phyloP scores from a whole-genome alignment of 2,329 filamentous ascomycete genomes.

The Ophiostoma ips region DNA sequence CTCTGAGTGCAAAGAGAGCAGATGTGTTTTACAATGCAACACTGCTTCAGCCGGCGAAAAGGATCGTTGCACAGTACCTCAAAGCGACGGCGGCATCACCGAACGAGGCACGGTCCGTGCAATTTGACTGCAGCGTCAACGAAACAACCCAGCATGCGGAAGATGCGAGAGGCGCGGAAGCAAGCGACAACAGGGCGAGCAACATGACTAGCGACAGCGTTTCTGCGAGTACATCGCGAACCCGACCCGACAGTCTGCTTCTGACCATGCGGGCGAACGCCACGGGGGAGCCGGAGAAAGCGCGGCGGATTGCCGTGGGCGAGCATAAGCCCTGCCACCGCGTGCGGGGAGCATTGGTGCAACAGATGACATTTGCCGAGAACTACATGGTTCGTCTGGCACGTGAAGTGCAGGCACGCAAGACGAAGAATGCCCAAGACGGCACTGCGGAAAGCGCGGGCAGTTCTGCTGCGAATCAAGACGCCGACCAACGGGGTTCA shows the following conservation, averaged over 20 bases:
- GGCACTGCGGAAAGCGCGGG: not conserved
- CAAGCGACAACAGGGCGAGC: not conserved
- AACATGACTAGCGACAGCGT: not conserved
- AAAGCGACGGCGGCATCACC: not conserved
- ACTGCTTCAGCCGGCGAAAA: not conserved
- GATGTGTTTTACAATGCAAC: not conserved
- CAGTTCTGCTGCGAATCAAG: not conserved
- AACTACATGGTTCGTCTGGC: constrained; percentile 1
- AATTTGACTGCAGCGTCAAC: not conserved
- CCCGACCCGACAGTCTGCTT: not conserved
- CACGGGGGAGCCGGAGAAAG: not conserved
- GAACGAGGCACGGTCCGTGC: not conserved
- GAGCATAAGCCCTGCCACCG: not conserved
- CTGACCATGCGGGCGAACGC: not conserved
- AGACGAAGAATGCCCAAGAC: not conserved
- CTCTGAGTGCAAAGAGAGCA: not conserved
- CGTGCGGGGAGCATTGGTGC: not conserved
- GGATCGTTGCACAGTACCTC: not conserved
- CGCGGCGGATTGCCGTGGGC: not conserved
- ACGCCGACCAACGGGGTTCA: not conserved
- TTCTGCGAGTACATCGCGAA: not conserved
- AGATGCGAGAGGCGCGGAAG: not conserved
- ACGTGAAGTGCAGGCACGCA: not conserved
- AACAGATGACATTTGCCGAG: not conserved
- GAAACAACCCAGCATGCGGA: not conserved